A percentile compares a stretch with the other conserved stretches of the same genome.
phyloP scores from a whole-genome alignment of 78 protist genomes.

The Dictyostelium intermedium region DNA sequence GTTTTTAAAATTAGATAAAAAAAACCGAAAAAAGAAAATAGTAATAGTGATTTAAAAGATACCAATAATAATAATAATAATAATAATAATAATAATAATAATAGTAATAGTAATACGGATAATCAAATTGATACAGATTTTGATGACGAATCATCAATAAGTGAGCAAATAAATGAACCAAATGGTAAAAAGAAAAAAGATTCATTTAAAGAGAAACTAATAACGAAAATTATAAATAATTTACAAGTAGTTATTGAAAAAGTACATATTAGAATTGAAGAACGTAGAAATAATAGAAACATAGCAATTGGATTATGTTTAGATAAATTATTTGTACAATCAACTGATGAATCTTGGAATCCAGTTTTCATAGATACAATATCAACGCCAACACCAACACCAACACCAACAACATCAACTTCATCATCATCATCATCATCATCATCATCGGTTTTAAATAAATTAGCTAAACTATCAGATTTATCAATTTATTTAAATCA shows the following conservation, averaged over 20 bases:
- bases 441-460: conserved; percentile 4
- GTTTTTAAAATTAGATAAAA: conserved; percentile 48
- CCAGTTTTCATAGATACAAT: conserved; percentile 41
- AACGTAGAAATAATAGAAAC: background rate
- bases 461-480: conserved; percentile 43
- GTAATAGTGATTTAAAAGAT: background rate
- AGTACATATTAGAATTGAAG: conserved; percentile 70
- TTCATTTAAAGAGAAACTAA: conserved; percentile 56
- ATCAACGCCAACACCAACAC: background rate
- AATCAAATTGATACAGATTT: conserved; percentile 18
- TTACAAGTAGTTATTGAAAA: conserved; percentile 62
- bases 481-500: conserved; percentile 51
- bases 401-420: background rate
- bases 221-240: conserved; percentile 53
- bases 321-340: conserved; percentile 47
- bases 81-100: background rate
- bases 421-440: background rate
- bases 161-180: background rate
- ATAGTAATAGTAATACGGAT: background rate
- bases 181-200: conserved; percentile 31
- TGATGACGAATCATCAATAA: background rate
- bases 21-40: background rate
- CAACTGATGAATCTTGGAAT: conserved; percentile 39
- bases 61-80: background rate
- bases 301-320: conserved; percentile 65